phyloP scores from a whole-genome alignment of 2,329 filamentous ascomycete species.

The Fusarium paranaense region DNA sequence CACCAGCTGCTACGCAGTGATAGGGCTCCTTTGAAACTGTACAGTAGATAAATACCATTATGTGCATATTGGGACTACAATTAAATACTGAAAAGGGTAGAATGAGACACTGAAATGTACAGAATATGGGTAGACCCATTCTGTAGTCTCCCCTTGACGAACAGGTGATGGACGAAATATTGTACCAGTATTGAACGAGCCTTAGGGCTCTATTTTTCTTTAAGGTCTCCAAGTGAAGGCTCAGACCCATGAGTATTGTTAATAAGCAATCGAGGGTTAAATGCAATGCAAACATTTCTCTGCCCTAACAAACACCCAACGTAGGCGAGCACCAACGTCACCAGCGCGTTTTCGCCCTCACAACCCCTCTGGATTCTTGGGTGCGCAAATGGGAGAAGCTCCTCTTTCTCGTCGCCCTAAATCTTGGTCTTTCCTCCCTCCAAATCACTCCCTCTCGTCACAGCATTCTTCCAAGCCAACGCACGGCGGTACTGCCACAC shows the following conservation, averaged over 20 bases:
- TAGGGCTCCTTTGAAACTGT: background rate
- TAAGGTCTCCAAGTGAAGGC: background rate
- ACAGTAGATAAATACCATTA: background rate
- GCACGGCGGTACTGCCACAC: background rate
- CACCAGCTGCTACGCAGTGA: background rate
- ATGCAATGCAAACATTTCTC: background rate
- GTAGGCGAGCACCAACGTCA: background rate
- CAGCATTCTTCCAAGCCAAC: background rate
- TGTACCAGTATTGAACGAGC: background rate
- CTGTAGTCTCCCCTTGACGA: background rate
- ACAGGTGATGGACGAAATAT: background rate
- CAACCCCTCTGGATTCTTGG: background rate
- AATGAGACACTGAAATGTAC: background rate
- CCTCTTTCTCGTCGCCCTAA: background rate
- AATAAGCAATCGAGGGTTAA: background rate
- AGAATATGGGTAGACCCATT: background rate
- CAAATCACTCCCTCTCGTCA: background rate
- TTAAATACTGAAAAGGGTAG: background rate
- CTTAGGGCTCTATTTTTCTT: too few species aligned
- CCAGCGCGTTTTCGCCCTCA: background rate
- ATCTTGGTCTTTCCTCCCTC: background rate
- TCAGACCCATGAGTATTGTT: background rate
- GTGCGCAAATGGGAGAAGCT: background rate
- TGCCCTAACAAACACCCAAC: background rate
- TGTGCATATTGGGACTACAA: background rate